phyloP scores from a whole-genome alignment of 2,329 filamentous ascomycete species.

The Metarhizium humberi region DNA sequence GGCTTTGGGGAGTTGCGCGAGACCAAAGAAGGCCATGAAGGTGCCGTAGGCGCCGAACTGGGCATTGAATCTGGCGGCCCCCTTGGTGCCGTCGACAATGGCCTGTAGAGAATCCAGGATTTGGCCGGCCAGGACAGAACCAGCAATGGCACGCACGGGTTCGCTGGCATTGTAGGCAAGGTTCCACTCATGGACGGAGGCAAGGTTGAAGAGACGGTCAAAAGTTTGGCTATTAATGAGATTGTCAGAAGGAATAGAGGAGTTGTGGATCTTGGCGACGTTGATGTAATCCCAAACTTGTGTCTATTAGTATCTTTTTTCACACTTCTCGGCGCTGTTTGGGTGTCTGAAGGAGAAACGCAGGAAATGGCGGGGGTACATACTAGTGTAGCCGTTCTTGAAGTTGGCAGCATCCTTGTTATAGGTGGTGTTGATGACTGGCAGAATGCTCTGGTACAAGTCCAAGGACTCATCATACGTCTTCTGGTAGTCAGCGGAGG shows the following conservation, averaged over 20 bases:
- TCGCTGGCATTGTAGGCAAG: constrained; percentile 75
- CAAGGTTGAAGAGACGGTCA: constrained; percentile 59
- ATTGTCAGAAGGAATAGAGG: constrained; percentile 45
- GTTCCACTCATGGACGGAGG: constrained; percentile 72
- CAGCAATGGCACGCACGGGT: constrained; percentile 47
- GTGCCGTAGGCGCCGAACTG: constrained; percentile 54
- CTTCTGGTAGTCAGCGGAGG: constrained; percentile 33
- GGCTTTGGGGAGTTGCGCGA: constrained; percentile 39
- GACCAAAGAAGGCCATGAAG: constrained; percentile 56
- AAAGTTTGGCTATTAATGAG: constrained; percentile 53
- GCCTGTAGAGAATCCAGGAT: constrained; percentile 42
- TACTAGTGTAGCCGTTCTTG: constrained; percentile 54
- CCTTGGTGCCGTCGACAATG: constrained; percentile 32
- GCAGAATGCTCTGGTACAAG: constrained; percentile 47
- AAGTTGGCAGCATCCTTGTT: constrained; percentile 36
- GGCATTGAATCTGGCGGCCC: constrained; percentile 33
- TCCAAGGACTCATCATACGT: constrained; percentile 43
- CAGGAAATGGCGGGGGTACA: constrained; percentile 12
- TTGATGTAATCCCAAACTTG: constrained; percentile 52
- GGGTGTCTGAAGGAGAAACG: too few relatives aligned
- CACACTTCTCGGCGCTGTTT: neutral
- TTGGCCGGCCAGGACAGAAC: constrained; percentile 47
- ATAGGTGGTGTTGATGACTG: constrained; percentile 46
- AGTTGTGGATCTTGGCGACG: constrained; percentile 51
- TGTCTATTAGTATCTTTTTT: neutral